Evolutionary conservation across 768 basidiomycete species (phyloP), one percentile per base, ranked within the genome.

Genomic region (Boletus patriciae): DNA sequence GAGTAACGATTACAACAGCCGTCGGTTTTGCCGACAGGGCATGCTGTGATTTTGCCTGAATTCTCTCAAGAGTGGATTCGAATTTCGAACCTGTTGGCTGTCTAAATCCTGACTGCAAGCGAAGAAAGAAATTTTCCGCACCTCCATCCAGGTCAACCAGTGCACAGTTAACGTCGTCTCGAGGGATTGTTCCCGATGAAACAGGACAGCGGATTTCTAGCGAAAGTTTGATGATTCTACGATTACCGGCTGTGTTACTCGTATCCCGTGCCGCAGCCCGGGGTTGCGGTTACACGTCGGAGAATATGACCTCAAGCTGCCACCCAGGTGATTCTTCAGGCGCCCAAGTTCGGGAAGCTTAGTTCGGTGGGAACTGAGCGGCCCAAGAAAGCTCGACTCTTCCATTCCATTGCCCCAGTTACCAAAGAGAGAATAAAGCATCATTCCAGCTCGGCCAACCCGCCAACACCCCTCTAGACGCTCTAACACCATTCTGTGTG

Each of bases 351-450:
- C 57, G 59, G 54, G 52, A 61, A 58, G 54, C 33, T 53, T 23
- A 55, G 46, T 55, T 62, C 19, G 69, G 70, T 71, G 70, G 70
- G 70, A 73, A 71, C 50, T 55, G 46, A 53, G 50, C 62, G 57
- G 62, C 55, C 62, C 50, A 64, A 64, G 64, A 69, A 68, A 60
- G 61, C 59, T 55, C 48, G 48, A 57, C 58, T 61, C 62, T 67
- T 71, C 65, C 61, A 59, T 67, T 70, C 67, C 63, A 46, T 60
- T 61, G 66, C 56, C 71, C 62, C 57, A 68, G 53, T 68, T 73
- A 42, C 70, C 70, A 73, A 73, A 73, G 59, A 58, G 68, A 71
- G 70, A 60, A 71, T 72, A 71, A 71, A 71, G 71, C 66, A 64
- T 54, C 6, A 42, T 52, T 65, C 54, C 53, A 50, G 42, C 66